phyloP scores from a whole-genome alignment of 2,329 filamentous ascomycete species.

The Botrytis hyacinthi region DNA sequence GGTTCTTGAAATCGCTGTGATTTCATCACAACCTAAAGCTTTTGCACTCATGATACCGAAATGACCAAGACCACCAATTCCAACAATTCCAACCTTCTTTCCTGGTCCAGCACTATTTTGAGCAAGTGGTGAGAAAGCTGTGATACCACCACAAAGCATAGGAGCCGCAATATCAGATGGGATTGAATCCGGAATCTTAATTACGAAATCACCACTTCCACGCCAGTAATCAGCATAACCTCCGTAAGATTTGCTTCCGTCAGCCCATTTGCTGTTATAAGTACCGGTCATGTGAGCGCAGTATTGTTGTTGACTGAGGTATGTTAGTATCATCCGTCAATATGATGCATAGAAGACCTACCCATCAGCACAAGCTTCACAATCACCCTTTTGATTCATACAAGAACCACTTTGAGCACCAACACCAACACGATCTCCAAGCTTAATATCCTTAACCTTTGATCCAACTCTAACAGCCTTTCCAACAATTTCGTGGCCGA shows the following conservation, averaged over 20 bases:
- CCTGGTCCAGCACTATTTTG: conserved; percentile 67
- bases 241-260: conserved; percentile 49
- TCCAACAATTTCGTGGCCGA: conserved; percentile 52
- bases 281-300: conserved; percentile 40
- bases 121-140: conserved; percentile 66
- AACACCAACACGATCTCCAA: conserved; percentile 53
- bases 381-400: conserved; percentile 39
- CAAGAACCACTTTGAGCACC: conserved; percentile 52
- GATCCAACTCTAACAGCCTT: conserved; percentile 51
- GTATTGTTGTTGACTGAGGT: conserved; percentile 2
- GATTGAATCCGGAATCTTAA: conserved; percentile 56
- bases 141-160: conserved; percentile 76
- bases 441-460: conserved; percentile 54
- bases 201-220: conserved; percentile 56
- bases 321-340: background rate
- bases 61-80: conserved; percentile 66
- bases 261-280: conserved; percentile 43
- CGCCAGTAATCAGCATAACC: conserved; percentile 52
- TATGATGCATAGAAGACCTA: conserved; percentile 34
- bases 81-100: conserved; percentile 67
- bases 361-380: conserved; percentile 48
- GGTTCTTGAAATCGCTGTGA: conserved; percentile 63
- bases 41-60: conserved; percentile 69
- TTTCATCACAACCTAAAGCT: conserved; percentile 65
- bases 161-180: conserved; percentile 56